Conservation (phyloP, 345 rosid genomes). For the Barbarea vulgaris region DNA sequence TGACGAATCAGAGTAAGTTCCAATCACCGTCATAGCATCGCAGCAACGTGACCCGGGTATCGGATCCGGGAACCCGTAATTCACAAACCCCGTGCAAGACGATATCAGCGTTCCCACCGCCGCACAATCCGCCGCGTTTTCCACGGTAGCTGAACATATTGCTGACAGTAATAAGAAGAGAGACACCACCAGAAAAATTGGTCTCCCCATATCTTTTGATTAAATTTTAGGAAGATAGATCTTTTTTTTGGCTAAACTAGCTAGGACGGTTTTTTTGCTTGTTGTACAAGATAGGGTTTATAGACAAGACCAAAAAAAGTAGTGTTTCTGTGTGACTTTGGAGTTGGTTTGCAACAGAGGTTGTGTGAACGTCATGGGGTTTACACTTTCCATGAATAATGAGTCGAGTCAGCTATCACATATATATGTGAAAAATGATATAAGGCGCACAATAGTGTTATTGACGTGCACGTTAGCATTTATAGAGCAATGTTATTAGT, state of each 20-base stretch:
- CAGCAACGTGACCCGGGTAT: slow-evolving; percentile 60
- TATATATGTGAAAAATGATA: neutral
- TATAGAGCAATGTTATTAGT: neutral
- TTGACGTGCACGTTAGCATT: neutral
- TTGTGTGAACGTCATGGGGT: slow-evolving; percentile 33
- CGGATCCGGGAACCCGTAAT: slow-evolving; percentile 59
- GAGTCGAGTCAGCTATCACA: neutral
- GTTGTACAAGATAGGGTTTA: slow-evolving; percentile 9
- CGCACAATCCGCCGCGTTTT: slow-evolving; percentile 48
- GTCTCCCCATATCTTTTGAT: slow-evolving; percentile 5
- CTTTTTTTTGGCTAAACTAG: neutral
- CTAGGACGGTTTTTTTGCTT: neutral
- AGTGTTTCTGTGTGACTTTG: slow-evolving; percentile 4
- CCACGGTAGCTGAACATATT: slow-evolving; percentile 23
- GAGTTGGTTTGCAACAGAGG: slow-evolving; percentile 35
- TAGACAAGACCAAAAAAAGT: neutral
- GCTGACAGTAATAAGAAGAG: slow-evolving; percentile 13
- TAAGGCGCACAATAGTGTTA: neutral
- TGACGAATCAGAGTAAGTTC: slow-evolving; percentile 42
- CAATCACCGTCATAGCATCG: slow-evolving; percentile 48
- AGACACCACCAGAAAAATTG: neutral
- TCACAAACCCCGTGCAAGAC: slow-evolving; percentile 54
- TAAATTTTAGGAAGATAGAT: neutral
- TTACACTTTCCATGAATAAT: slow-evolving; percentile 11
- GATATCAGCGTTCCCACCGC: slow-evolving; percentile 55